phyloP scores from a whole-genome alignment of 768 basidiomycete genomes.

The Myochromella boudieri region DNA sequence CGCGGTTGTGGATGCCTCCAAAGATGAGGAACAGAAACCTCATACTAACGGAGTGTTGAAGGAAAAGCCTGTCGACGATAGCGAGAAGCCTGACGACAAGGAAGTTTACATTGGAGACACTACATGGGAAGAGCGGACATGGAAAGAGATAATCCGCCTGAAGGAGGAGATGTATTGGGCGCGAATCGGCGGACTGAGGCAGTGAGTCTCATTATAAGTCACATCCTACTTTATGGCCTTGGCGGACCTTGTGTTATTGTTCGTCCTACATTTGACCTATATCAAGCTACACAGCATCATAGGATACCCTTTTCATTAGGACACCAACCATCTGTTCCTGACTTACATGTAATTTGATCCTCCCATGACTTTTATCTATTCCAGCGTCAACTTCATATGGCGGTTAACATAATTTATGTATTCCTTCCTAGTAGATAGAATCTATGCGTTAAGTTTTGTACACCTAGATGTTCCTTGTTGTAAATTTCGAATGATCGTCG shows the following conservation, averaged over 20 bases:
- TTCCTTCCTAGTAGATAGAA: neutral
- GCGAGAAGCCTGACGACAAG: slow-evolving; percentile 26
- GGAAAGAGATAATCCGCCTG: slow-evolving; percentile 73
- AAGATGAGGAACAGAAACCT: neutral
- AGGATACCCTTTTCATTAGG: slow-evolving; percentile 6
- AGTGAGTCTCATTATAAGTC: slow-evolving; percentile 14
- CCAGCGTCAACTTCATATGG: too few species aligned
- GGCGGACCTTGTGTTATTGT: neutral
- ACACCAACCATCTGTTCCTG: too few species aligned
- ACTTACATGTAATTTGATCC: too few species aligned
- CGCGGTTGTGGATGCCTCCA: neutral
- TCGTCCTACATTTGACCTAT: slow-evolving; percentile 5
- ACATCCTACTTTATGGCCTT: too few species aligned
- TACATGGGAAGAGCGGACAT: slow-evolving; percentile 85
- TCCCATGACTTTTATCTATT: too few species aligned
- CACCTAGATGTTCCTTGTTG: neutral
- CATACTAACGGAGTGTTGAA: slow-evolving; percentile 4
- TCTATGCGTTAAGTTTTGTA: neutral
- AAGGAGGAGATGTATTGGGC: slow-evolving; percentile 90
- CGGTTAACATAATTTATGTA: too few species aligned
- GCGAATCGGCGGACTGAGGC: slow-evolving; percentile 55
- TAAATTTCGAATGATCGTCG: neutral
- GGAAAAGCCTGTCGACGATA: slow-evolving; percentile 9
- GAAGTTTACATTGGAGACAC: slow-evolving; percentile 59
- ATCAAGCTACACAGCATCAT: slow-evolving; percentile 5